phyloP scores from a whole-genome alignment of 495 filamentous ascomycete species.

The Daldinia bambusicola region DNA sequence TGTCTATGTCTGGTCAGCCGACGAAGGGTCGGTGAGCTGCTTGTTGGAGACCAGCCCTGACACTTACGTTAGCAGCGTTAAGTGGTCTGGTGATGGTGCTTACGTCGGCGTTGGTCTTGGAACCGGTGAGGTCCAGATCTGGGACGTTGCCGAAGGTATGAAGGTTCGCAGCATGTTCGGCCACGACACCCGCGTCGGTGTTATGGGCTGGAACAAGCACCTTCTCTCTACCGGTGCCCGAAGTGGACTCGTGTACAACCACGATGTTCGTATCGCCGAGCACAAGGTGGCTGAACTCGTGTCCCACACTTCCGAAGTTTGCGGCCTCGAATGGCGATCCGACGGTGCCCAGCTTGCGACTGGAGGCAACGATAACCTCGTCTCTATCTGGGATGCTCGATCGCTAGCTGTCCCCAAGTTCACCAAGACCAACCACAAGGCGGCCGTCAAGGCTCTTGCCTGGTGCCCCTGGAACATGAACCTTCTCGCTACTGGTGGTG shows the following conservation, averaged over 20 bases:
- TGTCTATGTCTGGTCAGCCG: conserved; percentile 99
- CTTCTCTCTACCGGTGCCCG: conserved; percentile 93
- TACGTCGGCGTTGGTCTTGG: conserved; percentile 96
- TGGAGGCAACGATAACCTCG: conserved; percentile 97
- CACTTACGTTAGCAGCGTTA: conserved; percentile 97
- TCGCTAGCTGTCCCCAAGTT: conserved; percentile 93
- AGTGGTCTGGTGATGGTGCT: conserved; percentile 97
- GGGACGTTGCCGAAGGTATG: conserved; percentile 94
- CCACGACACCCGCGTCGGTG: conserved; percentile 94
- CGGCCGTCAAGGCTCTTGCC: conserved; percentile 95
- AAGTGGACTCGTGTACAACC: conserved; percentile 96
- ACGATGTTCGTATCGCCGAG: conserved; percentile 96
- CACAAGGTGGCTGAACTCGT: conserved; percentile 98
- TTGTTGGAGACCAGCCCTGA: conserved; percentile 87
- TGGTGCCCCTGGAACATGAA: conserved; percentile 99
- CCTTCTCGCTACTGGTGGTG: conserved; percentile 94
- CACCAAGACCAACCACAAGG: conserved; percentile 99
- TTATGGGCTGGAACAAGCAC: conserved; percentile 99
- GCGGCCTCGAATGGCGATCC: conserved; percentile 95
- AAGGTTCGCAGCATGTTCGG: conserved; percentile 99
- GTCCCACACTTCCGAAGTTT: conserved; percentile 96
- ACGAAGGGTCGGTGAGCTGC: conserved; percentile 84
- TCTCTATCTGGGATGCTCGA: conserved; percentile 98
- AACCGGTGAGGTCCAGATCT: conserved; percentile 97
- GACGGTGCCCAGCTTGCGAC: conserved; percentile 97